Conservation (phyloP, 495 filamentous ascomycete species). For the Cairneyella variabilis region DNA sequence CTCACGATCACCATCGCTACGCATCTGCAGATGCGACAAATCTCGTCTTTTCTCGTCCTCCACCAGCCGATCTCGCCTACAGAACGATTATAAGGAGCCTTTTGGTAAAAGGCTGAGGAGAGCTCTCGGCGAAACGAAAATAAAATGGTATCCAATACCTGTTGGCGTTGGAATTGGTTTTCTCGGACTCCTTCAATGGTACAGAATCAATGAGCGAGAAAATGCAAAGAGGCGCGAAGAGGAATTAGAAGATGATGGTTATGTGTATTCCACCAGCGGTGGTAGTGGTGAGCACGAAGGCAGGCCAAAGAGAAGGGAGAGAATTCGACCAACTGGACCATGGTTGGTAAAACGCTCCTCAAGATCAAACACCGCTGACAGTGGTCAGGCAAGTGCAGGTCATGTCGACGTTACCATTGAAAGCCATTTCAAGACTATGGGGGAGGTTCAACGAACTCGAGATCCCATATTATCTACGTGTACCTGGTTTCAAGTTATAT, state of each 20-base stretch:
- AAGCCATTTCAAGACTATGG: conserved; percentile 90
- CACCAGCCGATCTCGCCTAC: conserved; percentile 32
- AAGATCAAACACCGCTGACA: conserved; percentile 9
- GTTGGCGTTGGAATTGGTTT: conserved; percentile 85
- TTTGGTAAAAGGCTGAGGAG: conserved; percentile 60
- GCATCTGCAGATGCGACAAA: conserved; percentile 6
- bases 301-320: conserved; percentile 59
- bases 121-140: conserved; percentile 67
- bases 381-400: conserved; percentile 78
- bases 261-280: conserved; percentile 19
- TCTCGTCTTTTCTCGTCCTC: conserved; percentile 38
- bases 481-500: conserved; percentile 95
- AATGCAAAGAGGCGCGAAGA: conserved; percentile 46
- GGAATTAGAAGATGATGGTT: conserved; percentile 40
- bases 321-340: conserved; percentile 79
- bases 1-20: not conserved
- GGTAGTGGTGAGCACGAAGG: conserved; percentile 26
- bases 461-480: conserved; percentile 84
- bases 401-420: conserved; percentile 93
- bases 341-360: conserved; percentile 55
- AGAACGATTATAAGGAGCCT: conserved; percentile 47
- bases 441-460: conserved; percentile 91
- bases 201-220: conserved; percentile 63
- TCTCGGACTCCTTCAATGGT: conserved; percentile 79
- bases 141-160: conserved; percentile 96